Base-by-base conservation (phyloP, 257 asterid genomes). In the Jacaranda mimosifolia region DNA sequence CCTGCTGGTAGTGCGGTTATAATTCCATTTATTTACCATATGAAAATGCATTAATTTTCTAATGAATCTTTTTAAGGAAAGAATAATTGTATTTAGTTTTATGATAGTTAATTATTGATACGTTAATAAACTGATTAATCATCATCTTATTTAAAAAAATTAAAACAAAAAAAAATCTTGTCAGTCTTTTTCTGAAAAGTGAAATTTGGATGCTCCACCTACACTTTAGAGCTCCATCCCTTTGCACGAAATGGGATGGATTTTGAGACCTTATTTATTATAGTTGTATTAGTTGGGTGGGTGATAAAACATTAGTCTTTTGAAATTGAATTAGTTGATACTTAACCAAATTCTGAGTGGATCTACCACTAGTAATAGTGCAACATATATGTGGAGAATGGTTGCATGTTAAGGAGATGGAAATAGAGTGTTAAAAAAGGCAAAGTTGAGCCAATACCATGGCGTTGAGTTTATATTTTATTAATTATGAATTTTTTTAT, bases 1-100 rank as follows among this genome's bases (percentile, higher is more conserved):
- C 68, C 59, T 56, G 26, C 59, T 40, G 52, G 32, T 51, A 6
- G 73, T 55, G 68, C 51, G 67, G 26, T 59, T 57, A 32, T 13
- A 45, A 68, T 26, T 64, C 19, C 56, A 26, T 18, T 64, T 52
- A 51, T 53, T 53, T 35, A 42, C 39, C 38, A 53, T 42, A 70
- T 52, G 42, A 56, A 39, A 38, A 19, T n/a, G 46, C 46, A 42
- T 9, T 42, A 3, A 42, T 42, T 40, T 5, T 40, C 7, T 40
- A 40, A 40, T 1, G 4, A 40, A 40, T 40, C 0, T 40, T 40
- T 40, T 40, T 40, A 40, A 40, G 3, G 45, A 40, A 40, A 4
- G 0, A 8, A 40, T 40, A 5, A 40, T 40, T 40, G 7, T 40
- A 8, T 40, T 40, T 40, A 40, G 45, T 40, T 40, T 40, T 8